phyloP scores from a whole-genome alignment of 768 basidiomycete genomes.

The Sarcomyxa edulis region DNA sequence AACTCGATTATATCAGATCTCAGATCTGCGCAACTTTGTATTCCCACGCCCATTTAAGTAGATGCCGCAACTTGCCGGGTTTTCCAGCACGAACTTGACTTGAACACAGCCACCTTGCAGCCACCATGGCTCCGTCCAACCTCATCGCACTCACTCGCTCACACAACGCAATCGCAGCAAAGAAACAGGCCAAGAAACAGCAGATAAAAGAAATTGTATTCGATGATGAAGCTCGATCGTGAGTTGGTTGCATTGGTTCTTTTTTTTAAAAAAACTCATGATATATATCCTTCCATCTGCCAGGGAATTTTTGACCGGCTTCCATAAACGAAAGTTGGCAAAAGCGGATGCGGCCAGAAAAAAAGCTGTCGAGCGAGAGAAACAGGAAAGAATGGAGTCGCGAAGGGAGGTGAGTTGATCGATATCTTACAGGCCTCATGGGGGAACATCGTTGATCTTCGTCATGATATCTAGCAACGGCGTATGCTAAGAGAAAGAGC shows the following conservation, averaged over 20 bases:
- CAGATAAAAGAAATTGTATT: conserved; percentile 82
- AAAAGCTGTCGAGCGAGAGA: conserved; percentile 72
- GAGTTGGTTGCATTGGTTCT: conserved; percentile 11
- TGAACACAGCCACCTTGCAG: too few relatives aligned
- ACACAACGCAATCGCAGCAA: conserved; percentile 58
- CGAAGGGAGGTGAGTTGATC: conserved; percentile 64
- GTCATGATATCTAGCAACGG: conserved; percentile 53
- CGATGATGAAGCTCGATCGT: conserved; percentile 83
- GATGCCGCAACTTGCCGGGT: conserved; percentile 18
- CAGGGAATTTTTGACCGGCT: conserved; percentile 90
- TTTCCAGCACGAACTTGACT: too few relatives aligned
- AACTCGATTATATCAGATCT: conserved; percentile 16
- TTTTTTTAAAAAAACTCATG: conserved; percentile 4
- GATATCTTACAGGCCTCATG: conserved; percentile 2
- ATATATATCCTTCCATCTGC: conserved; percentile 12
- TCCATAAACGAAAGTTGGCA: conserved; percentile 86
- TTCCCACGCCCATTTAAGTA: neutral
- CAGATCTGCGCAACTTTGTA: conserved; percentile 1
- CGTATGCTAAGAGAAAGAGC: conserved; percentile 75
- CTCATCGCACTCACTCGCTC: conserved; percentile 55
- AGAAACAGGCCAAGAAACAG: conserved; percentile 56
- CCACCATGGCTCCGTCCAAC: conserved; percentile 31
- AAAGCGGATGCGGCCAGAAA: conserved; percentile 73
- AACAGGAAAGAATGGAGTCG: conserved; percentile 67
- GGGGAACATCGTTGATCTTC: too few relatives aligned